These are phyloP conservation scores for Claviceps purpurea DNA, from an alignment of 2,329 filamentous ascomycete species.

Conservation along the genomic window DNA sequence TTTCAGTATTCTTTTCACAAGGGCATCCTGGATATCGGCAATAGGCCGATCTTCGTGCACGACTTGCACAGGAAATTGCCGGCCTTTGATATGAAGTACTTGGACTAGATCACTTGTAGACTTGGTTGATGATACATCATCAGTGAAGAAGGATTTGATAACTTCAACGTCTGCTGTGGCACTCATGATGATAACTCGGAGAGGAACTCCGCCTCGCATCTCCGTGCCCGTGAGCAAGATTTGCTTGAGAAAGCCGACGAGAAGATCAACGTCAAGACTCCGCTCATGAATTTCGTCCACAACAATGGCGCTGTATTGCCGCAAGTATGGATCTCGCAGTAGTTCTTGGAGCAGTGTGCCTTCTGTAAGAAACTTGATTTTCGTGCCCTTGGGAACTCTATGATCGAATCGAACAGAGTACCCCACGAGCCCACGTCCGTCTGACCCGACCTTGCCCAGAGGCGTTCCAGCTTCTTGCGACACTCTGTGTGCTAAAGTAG, in stretches of 20 bases:
- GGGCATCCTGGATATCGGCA: constrained; percentile 67
- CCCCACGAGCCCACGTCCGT: constrained; percentile 52
- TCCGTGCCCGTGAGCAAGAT: constrained; percentile 50
- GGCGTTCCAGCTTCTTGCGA: constrained; percentile 58
- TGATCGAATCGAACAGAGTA: constrained; percentile 95
- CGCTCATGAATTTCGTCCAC: constrained; percentile 97
- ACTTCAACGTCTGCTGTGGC: constrained; percentile 82
- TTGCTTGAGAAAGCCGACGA: constrained; percentile 77
- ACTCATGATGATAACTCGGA: constrained; percentile 95
- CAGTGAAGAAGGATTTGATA: constrained; percentile 61
- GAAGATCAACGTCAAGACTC: constrained; percentile 83
- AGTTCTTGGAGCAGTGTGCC: constrained; percentile 94
- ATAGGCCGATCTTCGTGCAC: constrained; percentile 62
- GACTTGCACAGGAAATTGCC: constrained; percentile 74
- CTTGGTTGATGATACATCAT: constrained; percentile 11
- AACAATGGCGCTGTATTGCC: constrained; percentile 76
- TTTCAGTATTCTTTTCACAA: constrained; percentile 71
- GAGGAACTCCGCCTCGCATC: constrained; percentile 54
- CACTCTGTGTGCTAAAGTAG: constrained; percentile 77
- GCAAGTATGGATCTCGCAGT: constrained; percentile 67
- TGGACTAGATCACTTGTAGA: constrained; percentile 14
- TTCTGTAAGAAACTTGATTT: constrained; percentile 89
- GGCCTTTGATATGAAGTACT: constrained; percentile 61
- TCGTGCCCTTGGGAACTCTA: constrained; percentile 64
- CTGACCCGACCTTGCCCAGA: constrained; percentile 24